Evolutionary conservation across 495 filamentous ascomycete species (phyloP), one percentile per base, ranked within the genome.

Genomic region (Aspergillus kassunensis): DNA sequence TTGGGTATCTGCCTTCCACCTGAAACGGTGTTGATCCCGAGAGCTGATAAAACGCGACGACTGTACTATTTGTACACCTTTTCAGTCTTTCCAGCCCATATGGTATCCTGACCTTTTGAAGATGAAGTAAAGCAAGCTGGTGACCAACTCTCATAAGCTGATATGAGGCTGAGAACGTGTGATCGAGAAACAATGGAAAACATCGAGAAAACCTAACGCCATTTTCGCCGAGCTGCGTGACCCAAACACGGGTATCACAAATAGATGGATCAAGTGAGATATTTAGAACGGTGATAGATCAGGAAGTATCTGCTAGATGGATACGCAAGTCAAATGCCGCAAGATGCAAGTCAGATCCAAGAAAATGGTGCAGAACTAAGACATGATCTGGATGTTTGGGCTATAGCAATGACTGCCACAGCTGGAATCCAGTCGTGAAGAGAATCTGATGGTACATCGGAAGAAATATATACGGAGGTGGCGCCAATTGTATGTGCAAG

Each of bases 361-460:
- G 51, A 55, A 44, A 54, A 33, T n/a, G 2, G 27, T 31, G 24
- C 25, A 23, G 21, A 51, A 54, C 24, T 55, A 61, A 61, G 47
- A 57, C 54, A 56, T 30, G 44, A 51, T 45, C 58, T 31, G 43
- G 44, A 45, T 36, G 40, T 18, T 16, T 21, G 29, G 23, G n/a
- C 35, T 33, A 40, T 44, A 23, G 48, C 55, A 34, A 15, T 23
- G 2, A 12, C 20, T 49, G 39, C 30, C 30, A 53, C 19, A 27
- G 30, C 0, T 19, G 16, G 12, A 16, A 27, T 35, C 57, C 56
- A 49, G 58, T 56, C 31, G 42, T 49, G 54, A 63, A 56, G 33
- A 36, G 52, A 68, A 57, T 53, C 31, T 70, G 64, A 65, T 71
- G 53, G 58, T 70, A 71, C 67, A 73, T 67, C 56, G 54, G 59